A percentile compares a stretch with the other conserved stretches of the same genome.
These are phyloP conservation scores for Phlebiopsis gigantea DNA, from an alignment of 768 basidiomycete genomes.

Conservation along the genomic window DNA sequence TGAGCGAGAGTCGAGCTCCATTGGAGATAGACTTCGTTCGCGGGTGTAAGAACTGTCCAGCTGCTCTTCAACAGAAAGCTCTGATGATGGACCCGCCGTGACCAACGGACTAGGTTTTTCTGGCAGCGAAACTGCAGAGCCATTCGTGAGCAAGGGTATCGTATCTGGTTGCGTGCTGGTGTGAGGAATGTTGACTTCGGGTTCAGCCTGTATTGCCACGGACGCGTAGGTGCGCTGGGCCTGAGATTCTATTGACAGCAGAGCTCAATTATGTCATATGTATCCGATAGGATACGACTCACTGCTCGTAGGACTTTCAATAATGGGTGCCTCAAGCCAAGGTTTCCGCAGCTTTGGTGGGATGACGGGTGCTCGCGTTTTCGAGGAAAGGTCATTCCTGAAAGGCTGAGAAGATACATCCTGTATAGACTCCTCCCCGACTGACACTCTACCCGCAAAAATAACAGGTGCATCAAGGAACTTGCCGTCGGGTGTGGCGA, in stretches of 20 bases:
- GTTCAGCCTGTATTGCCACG: slow-evolving; percentile 3
- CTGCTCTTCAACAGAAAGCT: background rate
- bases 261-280: background rate
- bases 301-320: background rate
- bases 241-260: background rate
- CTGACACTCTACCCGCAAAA: slow-evolving; percentile 46
- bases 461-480: slow-evolving; percentile 55
- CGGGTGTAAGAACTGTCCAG: slow-evolving; percentile 16
- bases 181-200: background rate
- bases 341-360: slow-evolving; percentile 64
- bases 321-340: slow-evolving; percentile 31
- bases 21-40: slow-evolving; percentile 51
- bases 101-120: background rate
- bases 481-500: slow-evolving; percentile 39
- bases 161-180: background rate
- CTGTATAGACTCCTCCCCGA: slow-evolving; percentile 15
- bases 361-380: slow-evolving; percentile 20
- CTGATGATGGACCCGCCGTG: background rate
- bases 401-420: slow-evolving; percentile 13
- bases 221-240: slow-evolving; percentile 1
- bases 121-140: too few relatives aligned
- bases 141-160: background rate
- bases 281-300: background rate
- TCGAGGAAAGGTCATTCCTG: background rate
- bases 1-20: slow-evolving; percentile 52